Conservation (phyloP, 208 protist species). For the Porcisia hertigi region DNA sequence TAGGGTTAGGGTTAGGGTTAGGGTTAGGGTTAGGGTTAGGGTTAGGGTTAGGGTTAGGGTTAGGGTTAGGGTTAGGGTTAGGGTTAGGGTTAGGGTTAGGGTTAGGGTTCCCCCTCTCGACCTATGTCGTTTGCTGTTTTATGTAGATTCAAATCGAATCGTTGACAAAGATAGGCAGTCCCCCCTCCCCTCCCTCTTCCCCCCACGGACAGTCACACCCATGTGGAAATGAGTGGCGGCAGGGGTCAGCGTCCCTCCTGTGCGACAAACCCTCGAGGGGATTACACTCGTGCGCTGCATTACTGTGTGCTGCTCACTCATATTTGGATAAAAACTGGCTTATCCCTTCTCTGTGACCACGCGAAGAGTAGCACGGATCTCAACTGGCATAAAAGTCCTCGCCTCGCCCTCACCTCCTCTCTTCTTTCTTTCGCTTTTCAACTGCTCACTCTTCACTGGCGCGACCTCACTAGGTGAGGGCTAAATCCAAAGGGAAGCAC, state of each 20-base stretch:
- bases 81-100: too few relatives aligned
- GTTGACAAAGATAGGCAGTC: background rate
- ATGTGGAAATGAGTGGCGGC: background rate
- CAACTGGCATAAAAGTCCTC: background rate
- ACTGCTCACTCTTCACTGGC: background rate
- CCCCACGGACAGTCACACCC: background rate
- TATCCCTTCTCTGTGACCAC: background rate
- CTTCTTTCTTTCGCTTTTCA: background rate
- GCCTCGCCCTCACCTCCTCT: background rate
- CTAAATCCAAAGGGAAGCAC: background rate
- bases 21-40: conserved; percentile 4
- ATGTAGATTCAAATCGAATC: background rate
- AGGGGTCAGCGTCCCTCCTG: background rate
- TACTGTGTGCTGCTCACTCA: background rate
- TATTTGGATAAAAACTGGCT: background rate
- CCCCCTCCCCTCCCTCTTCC: background rate
- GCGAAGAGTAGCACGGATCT: background rate
- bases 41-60: background rate
- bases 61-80: too few relatives aligned
- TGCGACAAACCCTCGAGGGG: background rate
- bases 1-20: too few relatives aligned
- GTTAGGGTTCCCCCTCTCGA: too few relatives aligned
- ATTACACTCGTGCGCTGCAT: too few relatives aligned
- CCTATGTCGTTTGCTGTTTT: too few relatives aligned
- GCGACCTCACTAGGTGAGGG: background rate